Conservation (phyloP, 2,329 filamentous ascomycete genomes). For the Paracoccidioides brasiliensis region DNA sequence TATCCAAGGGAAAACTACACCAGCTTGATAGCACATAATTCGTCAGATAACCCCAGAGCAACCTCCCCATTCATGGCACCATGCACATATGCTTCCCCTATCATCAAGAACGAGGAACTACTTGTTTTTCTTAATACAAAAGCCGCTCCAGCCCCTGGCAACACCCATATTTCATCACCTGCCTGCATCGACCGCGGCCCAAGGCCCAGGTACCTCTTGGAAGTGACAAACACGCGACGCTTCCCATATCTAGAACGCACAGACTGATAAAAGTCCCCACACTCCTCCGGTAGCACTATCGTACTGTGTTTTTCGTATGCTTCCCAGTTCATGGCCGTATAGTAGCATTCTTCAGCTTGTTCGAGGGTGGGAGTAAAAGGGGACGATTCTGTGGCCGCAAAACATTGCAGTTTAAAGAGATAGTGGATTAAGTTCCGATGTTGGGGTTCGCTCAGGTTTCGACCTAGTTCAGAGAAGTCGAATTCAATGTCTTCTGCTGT, state of each 20-base stretch:
- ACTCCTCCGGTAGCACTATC: not conserved
- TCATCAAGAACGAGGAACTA: constrained; percentile 1
- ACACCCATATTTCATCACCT: constrained; percentile 9
- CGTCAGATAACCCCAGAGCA: constrained; percentile 1
- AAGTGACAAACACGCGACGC: constrained; percentile 8
- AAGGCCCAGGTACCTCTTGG: constrained; percentile 8
- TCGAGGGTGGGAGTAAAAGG: constrained; percentile 4
- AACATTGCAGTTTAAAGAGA: constrained; percentile 2
- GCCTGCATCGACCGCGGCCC: constrained; percentile 3
- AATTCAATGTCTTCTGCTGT: not conserved
- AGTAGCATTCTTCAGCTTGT: constrained; percentile 1
- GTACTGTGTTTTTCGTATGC: not conserved
- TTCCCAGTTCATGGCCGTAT: not conserved
- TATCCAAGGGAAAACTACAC: not conserved
- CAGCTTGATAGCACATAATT: constrained; percentile 1
- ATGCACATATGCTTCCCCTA: constrained; percentile 12
- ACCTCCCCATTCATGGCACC: constrained; percentile 10
- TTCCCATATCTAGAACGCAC: constrained; percentile 5
- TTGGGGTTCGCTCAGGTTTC: not conserved
- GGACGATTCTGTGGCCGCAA: not conserved
- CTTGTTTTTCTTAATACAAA: constrained; percentile 6
- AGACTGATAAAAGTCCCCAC: not conserved
- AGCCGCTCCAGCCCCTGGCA: constrained; percentile 8
- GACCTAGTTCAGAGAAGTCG: not conserved
- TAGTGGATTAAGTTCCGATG: not conserved